Evolutionary conservation across 495 filamentous ascomycete genomes (phyloP).

Genomic region (Schizothecium vesticola): DNA sequence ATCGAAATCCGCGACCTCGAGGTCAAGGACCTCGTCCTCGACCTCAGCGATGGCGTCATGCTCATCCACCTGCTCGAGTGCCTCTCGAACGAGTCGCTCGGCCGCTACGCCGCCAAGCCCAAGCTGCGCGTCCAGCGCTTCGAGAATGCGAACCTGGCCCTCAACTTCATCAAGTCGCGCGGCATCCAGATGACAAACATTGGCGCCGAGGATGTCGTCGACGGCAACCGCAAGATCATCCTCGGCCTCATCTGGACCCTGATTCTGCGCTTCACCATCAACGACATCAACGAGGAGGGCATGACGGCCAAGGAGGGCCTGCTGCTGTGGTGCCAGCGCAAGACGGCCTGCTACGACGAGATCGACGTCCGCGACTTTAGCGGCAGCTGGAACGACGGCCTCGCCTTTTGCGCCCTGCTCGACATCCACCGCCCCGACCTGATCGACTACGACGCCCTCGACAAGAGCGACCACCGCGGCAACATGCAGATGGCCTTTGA

Average conservation of each 20-base stretch:
- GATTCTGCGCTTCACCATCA: constrained; percentile 96
- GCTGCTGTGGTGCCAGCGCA: constrained; percentile 94
- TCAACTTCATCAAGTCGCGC: constrained; percentile 85
- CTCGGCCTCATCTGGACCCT: constrained; percentile 95
- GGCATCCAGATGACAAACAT: constrained; percentile 98
- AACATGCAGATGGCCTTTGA: constrained; percentile 99
- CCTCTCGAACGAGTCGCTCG: constrained; percentile 86
- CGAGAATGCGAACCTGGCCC: constrained; percentile 94
- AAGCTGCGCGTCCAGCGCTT: constrained; percentile 95
- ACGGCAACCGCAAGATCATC: constrained; percentile 97
- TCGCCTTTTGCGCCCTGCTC: constrained; percentile 92
- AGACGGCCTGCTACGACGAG: constrained; percentile 96
- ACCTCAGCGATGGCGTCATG: constrained; percentile 88
- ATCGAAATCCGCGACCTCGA: constrained; percentile 65
- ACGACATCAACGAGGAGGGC: constrained; percentile 95
- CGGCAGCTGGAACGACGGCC: constrained; percentile 90
- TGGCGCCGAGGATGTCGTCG: constrained; percentile 95
- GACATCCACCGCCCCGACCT: constrained; percentile 96
- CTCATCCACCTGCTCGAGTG: constrained; percentile 97
- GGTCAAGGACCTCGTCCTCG: constrained; percentile 78
- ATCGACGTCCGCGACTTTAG: constrained; percentile 94
- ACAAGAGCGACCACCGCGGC: constrained; percentile 89
- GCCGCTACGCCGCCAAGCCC: constrained; percentile 90
- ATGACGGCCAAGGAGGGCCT: constrained; percentile 96
- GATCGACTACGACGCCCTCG: constrained; percentile 90